phyloP scores from a whole-genome alignment of 352 stramenopile genomes.

The Phytophthora pisi region DNA sequence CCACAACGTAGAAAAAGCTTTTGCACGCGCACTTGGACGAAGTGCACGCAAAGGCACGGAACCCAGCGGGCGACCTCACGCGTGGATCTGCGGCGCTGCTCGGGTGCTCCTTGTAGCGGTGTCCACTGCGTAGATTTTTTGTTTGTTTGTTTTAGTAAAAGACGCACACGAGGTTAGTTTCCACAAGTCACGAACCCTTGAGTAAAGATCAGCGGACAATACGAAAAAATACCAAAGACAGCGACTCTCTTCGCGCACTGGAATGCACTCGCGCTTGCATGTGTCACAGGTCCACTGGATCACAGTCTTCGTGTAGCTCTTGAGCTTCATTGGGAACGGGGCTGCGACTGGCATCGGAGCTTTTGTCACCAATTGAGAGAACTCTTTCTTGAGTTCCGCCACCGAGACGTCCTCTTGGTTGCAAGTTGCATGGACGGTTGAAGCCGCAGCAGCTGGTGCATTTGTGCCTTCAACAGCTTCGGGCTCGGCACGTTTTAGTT shows the following conservation, averaged over 20 bases:
- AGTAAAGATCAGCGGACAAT: constrained; percentile 3
- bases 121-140: constrained; percentile 43
- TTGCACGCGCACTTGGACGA: constrained; percentile 58
- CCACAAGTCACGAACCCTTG: neutral
- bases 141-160: neutral
- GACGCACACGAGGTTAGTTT: neutral
- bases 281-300: constrained; percentile 68
- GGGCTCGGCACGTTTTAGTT: neutral
- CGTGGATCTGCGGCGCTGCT: constrained; percentile 37
- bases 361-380: constrained; percentile 10
- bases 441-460: constrained; percentile 13
- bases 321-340: constrained; percentile 18
- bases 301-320: constrained; percentile 46
- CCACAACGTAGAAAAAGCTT: constrained; percentile 81
- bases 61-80: constrained; percentile 40
- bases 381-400: constrained; percentile 9
- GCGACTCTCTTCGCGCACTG: constrained; percentile 74
- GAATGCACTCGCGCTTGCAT: constrained; percentile 79
- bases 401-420: constrained; percentile 20
- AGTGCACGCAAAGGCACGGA: constrained; percentile 63
- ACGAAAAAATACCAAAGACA: constrained; percentile 61
- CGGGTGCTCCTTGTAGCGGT: constrained; percentile 82
- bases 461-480: constrained; percentile 13
- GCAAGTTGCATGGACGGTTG: neutral
- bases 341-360: neutral